Evolutionary conservation across 2,329 filamentous ascomycete species (phyloP), one percentile per base, ranked within the genome.

Genomic region (Chaetothyriales sp.): DNA sequence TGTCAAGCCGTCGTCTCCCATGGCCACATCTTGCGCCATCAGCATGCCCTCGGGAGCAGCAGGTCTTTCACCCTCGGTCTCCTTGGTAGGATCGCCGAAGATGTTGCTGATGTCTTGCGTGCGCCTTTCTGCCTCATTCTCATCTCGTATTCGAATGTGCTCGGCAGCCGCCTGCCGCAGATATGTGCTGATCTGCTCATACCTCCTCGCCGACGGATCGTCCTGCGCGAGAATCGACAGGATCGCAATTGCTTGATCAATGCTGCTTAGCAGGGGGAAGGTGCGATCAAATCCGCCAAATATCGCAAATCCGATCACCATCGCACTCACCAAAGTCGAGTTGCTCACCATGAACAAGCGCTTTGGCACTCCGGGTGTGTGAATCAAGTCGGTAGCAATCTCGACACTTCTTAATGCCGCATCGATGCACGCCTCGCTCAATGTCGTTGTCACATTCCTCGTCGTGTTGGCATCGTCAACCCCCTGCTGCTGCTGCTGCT

Each of bases 361-460:
- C 44, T 54, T 58, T 2, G 59, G 59, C 25, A 59, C 53, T 8
- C 56, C 59, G 5, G 56, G 56, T 18, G 54, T 57, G 43, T 61
- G 58, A 9, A 61, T 56, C 37, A 61, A 50, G 44, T 61, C 59
- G 6, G 56, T 58, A 9, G 59, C 58, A 40, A 61, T 59, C 47
- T 61, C 59, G 18, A 61, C 53, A 13, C 66, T 64, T 45, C 67
- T 64, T 7, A 70, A 55, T 1, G 68, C 68, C 15, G 71, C 63
- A 44, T 73, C 70, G 25, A 77, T 73, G 50, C 68, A 70, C 47
- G 68, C 68, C 53, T 70, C 59, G 43, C 58, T 60, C 18, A 61
- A 48, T 1, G 58, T 61, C 48, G 56, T 60, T n/a, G 59, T 61
- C 4, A 58, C 57, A 15, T 55, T 54, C 18, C 40, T 49, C 18